Evolutionary conservation across 2,329 filamentous ascomycete genomes (phyloP), one percentile per base, ranked within the genome.

Genomic region (Colletotrichum somersetense): DNA sequence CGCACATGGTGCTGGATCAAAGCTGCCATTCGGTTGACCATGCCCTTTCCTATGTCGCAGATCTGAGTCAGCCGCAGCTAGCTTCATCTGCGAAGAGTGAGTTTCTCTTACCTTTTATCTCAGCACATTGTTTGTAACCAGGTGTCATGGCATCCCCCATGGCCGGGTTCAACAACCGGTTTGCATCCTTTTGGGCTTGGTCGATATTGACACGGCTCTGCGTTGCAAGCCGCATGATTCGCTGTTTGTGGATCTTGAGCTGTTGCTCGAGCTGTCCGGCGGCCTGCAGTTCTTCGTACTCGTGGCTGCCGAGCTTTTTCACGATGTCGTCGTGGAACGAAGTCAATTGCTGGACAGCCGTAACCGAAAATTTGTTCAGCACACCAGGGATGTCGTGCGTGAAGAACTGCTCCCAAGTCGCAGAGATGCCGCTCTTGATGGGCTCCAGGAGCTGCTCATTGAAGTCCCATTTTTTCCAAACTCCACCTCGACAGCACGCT

Each of bases 111-210:
- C 66, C 66, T 16, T 0, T 30, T 5, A n/a, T 33, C 11, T 1
- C 0, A 2, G 11, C 2, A n/a, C 69, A 68, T 4, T 48, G 11
- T 5, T 42, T 5, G 12, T 72, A 72, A 2, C 33, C 69, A 7
- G 53, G 52, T 1, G 8, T n/a, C 69, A 68, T 63, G 1, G 1
- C 20, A 2, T 30, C 6, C 2, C 10, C 26, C 4, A 63, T 18
- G 4, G 56, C 11, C 1, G 52, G 52, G 12, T 8, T 50, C 5
- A 59, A 26, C 10, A 38, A 20, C 16, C 69, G 65, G n/a, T 14
- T 72, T 6, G 69, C 64, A 12, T 38, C 55, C 12, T 59, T 63
- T 1, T 68, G 69, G 2, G 69, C 69, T 6, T 33, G 11, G 5
- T 59, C 40, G 7, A 72, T 40, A 3, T 52, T 3, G 11, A 3